Percentiles rank a stretch among this genome's conserved stretches.
Conservation (phyloP, 345 rosid genomes). For the Populus deltoides region DNA sequence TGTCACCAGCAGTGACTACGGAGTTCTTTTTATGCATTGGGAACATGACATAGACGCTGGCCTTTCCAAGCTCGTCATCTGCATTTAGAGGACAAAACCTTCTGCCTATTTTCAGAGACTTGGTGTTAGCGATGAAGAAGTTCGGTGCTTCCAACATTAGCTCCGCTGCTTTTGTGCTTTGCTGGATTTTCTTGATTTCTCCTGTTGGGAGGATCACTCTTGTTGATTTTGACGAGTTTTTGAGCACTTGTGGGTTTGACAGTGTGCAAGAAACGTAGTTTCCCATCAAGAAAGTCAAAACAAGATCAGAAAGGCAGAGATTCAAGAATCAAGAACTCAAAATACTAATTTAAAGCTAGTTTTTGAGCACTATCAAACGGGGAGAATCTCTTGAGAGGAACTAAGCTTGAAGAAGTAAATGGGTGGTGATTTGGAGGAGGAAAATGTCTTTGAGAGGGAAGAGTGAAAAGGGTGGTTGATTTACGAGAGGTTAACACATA, state of each 20-base stretch:
- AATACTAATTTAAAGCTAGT: neutral
- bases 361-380: neutral
- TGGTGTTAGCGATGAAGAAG: constrained; percentile 11
- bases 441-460: neutral
- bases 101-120: constrained; percentile 5
- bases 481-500: neutral
- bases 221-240: neutral
- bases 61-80: constrained; percentile 13
- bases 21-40: constrained; percentile 21
- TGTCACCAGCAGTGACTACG: constrained; percentile 7
- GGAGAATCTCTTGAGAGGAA: neutral
- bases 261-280: constrained; percentile 12
- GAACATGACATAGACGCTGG: constrained; percentile 12
- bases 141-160: constrained; percentile 25
- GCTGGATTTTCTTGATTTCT: constrained; percentile 11
- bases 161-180: constrained; percentile 20
- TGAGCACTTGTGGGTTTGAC: neutral
- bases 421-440: neutral
- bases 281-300: constrained; percentile 11
- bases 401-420: neutral
- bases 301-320: neutral
- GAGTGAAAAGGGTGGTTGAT: neutral
- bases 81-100: constrained; percentile 21
- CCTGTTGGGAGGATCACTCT: constrained; percentile 17
- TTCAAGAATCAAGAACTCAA: neutral